phyloP scores from a whole-genome alignment of 2,329 filamentous ascomycete species.

The Simplicillium sp. region DNA sequence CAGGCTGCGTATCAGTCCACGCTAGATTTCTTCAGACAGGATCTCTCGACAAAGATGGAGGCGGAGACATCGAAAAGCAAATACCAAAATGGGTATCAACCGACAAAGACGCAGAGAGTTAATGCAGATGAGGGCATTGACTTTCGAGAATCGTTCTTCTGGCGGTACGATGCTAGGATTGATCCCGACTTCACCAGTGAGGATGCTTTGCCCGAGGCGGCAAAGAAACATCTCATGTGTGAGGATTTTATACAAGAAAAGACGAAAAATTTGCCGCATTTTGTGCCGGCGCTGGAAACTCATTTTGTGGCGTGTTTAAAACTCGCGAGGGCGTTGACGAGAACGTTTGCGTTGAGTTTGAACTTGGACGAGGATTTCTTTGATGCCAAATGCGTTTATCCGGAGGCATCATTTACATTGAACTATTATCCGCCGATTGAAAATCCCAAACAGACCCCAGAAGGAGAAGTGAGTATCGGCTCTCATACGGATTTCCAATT shows the following conservation, averaged over 20 bases:
- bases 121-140: constrained; percentile 37
- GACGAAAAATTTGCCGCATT: constrained; percentile 12
- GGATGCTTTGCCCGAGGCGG: no score
- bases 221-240: no score
- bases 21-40: constrained; percentile 35
- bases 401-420: not conserved
- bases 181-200: constrained; percentile 16
- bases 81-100: constrained; percentile 36
- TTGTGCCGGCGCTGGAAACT: constrained; percentile 33
- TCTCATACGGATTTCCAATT: constrained; percentile 45
- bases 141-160: constrained; percentile 36
- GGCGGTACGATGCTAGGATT: constrained; percentile 38
- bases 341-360: constrained; percentile 41
- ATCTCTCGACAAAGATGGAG: constrained; percentile 28
- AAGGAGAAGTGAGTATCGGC: constrained; percentile 27
- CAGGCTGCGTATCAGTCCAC: not conserved
- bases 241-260: no score
- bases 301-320: constrained; percentile 40
- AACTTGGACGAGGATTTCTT: constrained; percentile 41
- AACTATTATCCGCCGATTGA: constrained; percentile 23
- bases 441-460: not conserved
- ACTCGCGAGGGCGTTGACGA: constrained; percentile 39
- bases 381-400: constrained; percentile 26
- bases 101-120: constrained; percentile 29
- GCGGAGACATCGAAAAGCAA: constrained; percentile 23